A percentile compares a stretch with the other conserved stretches of the same genome.
Evolutionary conservation across 176 grass and related monocot species (phyloP).

Genomic region (Eleusine coracana): DNA sequence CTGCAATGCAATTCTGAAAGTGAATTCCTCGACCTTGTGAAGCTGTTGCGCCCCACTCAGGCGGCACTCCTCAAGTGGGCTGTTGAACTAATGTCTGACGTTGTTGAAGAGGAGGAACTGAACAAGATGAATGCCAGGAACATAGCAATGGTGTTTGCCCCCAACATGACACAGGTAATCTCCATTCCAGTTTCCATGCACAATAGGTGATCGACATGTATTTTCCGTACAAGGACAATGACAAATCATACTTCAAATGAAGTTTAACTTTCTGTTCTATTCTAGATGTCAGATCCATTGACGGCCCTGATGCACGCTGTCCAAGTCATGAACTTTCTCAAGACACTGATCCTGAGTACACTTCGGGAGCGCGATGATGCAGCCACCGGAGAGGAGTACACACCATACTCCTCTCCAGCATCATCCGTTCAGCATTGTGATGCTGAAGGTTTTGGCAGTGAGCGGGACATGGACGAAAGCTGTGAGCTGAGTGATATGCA

Average conservation of each 20-base stretch:
- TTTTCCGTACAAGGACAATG: not conserved
- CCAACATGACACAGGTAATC: conserved; percentile 96
- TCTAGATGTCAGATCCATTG: conserved; percentile 98
- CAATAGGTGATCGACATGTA: not conserved
- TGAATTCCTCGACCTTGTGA: conserved; percentile 72
- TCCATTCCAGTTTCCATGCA: conserved; percentile 6
- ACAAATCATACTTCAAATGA: not conserved
- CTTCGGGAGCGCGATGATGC: conserved; percentile 73
- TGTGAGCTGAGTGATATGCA: conserved; percentile 58
- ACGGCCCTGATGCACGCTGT: conserved; percentile 96
- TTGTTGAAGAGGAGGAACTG: conserved; percentile 81
- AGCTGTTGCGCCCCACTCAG: conserved; percentile 62
- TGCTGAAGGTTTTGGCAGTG: conserved; percentile 43
- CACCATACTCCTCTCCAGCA: conserved; percentile 66
- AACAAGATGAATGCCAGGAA: conserved; percentile 99
- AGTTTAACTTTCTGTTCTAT: conserved; percentile 38
- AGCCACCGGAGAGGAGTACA: conserved; percentile 52
- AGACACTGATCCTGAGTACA: conserved; percentile 83
- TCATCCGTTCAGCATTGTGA: conserved; percentile 38
- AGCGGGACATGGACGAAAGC: conserved; percentile 52
- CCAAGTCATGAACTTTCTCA: conserved; percentile 99
- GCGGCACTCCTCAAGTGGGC: conserved; percentile 82
- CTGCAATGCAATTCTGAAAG: conserved; percentile 85
- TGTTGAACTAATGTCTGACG: conserved; percentile 87
- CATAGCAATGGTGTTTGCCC: conserved; percentile 93